Conservation (phyloP, 2,329 filamentous ascomycete genomes). For the Clathrospora elynae region DNA sequence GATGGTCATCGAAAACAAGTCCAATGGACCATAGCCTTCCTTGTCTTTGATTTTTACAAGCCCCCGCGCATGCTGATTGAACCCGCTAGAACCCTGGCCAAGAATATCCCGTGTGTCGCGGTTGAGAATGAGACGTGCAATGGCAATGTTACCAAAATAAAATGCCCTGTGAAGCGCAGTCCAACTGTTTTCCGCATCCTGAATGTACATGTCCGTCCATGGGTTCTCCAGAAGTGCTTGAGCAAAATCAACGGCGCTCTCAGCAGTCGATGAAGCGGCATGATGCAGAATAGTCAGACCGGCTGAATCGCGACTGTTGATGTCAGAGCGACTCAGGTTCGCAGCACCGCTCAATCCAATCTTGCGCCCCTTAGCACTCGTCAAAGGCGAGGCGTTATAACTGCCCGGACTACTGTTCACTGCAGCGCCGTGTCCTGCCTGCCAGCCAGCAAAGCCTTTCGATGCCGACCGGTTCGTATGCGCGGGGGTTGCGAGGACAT, state of each 20-base stretch:
- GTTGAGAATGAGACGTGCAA: constrained; percentile 80
- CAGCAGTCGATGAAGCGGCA: constrained; percentile 74
- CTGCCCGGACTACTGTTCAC: constrained; percentile 55
- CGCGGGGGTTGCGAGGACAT: constrained; percentile 76
- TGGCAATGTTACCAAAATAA: constrained; percentile 85
- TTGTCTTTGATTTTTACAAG: constrained; percentile 95
- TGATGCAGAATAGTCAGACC: constrained; percentile 86
- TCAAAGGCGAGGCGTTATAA: constrained; percentile 53
- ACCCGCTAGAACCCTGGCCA: constrained; percentile 64
- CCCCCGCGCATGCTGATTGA: constrained; percentile 67
- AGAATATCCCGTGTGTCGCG: constrained; percentile 72
- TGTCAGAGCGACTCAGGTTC: constrained; percentile 64
- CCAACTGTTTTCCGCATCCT: constrained; percentile 93
- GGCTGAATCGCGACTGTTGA: constrained; percentile 82
- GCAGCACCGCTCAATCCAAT: constrained; percentile 32
- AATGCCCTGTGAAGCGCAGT: constrained; percentile 90
- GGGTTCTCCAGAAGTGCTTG: constrained; percentile 80
- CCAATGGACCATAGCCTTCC: constrained; percentile 92
- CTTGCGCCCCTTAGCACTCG: constrained; percentile 45
- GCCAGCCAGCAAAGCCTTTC: constrained; percentile 51
- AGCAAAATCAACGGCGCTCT: constrained; percentile 75
- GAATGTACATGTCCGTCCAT: constrained; percentile 79
- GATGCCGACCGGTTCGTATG: constrained; percentile 61
- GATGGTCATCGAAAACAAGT: constrained; percentile 88
- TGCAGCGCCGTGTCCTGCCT: constrained; percentile 37